phyloP scores from a whole-genome alignment of 805 yeast genomes.

The Ogataea corticis region DNA sequence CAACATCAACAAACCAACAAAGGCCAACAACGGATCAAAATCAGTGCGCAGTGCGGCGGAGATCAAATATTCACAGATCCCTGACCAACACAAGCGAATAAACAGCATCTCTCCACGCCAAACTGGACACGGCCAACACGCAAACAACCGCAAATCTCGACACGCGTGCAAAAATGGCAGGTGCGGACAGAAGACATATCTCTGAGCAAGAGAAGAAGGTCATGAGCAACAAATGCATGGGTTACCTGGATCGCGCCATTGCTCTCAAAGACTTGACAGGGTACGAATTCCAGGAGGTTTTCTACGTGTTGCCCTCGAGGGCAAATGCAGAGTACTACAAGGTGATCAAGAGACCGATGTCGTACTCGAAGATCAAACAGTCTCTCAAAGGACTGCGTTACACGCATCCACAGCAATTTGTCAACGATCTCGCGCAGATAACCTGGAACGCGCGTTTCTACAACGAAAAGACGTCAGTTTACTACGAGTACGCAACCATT shows the following conservation, averaged over 20 bases:
- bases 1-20: no score
- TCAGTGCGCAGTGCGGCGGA: no score
- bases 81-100: no score
- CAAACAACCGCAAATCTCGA: neutral
- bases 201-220: slow-evolving; percentile 21
- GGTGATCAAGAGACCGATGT: slow-evolving; percentile 76
- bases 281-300: slow-evolving; percentile 37
- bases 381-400: slow-evolving; percentile 57
- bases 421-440: slow-evolving; percentile 78
- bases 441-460: slow-evolving; percentile 88
- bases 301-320: slow-evolving; percentile 74
- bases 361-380: slow-evolving; percentile 70
- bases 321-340: slow-evolving; percentile 77
- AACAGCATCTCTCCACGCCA: no score
- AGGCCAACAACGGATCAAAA: no score
- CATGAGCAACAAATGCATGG: slow-evolving; percentile 19
- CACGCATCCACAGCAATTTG: slow-evolving; percentile 62
- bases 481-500: slow-evolving; percentile 66
- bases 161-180: slow-evolving; percentile 10
- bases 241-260: slow-evolving; percentile 24
- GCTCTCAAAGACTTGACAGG: slow-evolving; percentile 30
- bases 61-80: no score
- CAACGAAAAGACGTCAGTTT: slow-evolving; percentile 67
- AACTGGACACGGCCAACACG: no score
- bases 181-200: slow-evolving; percentile 8